Evolutionary conservation across 2,329 filamentous ascomycete genomes (phyloP).

Genomic region (Endoconidiophora laricicola): DNA sequence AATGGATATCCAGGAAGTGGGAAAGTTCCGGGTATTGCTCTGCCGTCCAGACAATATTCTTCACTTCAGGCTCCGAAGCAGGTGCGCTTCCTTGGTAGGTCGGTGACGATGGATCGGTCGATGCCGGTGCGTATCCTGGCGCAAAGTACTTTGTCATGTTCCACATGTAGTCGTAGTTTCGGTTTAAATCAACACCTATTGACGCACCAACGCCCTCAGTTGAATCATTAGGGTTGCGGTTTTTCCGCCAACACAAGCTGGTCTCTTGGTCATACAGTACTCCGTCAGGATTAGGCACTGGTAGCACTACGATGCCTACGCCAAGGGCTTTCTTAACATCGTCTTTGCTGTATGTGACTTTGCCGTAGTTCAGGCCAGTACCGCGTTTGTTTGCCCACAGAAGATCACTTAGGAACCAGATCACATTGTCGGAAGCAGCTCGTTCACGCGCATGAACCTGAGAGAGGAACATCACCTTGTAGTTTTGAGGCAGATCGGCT

Average conservation of each 20-base stretch:
- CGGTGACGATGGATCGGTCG: slow-evolving; percentile 25
- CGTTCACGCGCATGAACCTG: slow-evolving; percentile 42
- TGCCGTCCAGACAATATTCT: slow-evolving; percentile 35
- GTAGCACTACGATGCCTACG: slow-evolving; percentile 35
- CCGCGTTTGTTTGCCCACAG: slow-evolving; percentile 33
- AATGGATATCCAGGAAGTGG: slow-evolving; percentile 45
- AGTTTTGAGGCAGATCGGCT: slow-evolving; percentile 17
- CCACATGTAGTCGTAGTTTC: slow-evolving; percentile 43
- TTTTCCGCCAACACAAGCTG: slow-evolving; percentile 38
- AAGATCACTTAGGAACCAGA: slow-evolving; percentile 42
- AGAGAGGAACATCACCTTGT: slow-evolving; percentile 35
- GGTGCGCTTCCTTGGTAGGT: slow-evolving; percentile 34
- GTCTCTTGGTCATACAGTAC: slow-evolving; percentile 33
- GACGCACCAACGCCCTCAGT: slow-evolving; percentile 16
- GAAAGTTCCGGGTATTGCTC: slow-evolving; percentile 31
- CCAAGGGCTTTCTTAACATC: slow-evolving; percentile 35
- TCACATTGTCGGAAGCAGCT: slow-evolving; percentile 36
- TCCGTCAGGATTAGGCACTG: slow-evolving; percentile 38
- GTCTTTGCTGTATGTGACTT: slow-evolving; percentile 31
- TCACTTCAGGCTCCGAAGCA: slow-evolving; percentile 39
- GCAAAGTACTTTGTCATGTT: slow-evolving; percentile 31
- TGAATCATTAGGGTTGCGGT: slow-evolving; percentile 29
- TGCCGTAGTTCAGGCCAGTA: slow-evolving; percentile 34
- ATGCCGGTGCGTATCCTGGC: slow-evolving; percentile 23
- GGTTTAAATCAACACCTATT: slow-evolving; percentile 31